A percentile compares a stretch with the other conserved stretches of the same genome.
phyloP scores from a whole-genome alignment of 1,284 basidiomycete species.

The Somion occarium region DNA sequence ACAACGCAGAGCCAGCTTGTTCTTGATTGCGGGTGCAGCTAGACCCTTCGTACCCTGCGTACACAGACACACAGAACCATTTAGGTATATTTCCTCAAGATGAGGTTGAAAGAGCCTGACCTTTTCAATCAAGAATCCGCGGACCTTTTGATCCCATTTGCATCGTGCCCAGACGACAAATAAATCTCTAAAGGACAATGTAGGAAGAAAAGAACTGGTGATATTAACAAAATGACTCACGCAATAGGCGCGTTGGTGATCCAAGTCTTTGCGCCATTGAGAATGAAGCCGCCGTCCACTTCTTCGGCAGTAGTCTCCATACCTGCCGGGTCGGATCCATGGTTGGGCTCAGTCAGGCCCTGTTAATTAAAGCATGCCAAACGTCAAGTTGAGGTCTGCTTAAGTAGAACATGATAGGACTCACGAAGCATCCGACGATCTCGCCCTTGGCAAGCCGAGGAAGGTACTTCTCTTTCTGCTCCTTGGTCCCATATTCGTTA shows the following conservation, averaged over 20 bases:
- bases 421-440: background rate
- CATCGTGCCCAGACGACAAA: slow-evolving; percentile 95
- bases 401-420: background rate
- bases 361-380: too few species aligned
- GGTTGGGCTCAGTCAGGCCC: slow-evolving; percentile 95
- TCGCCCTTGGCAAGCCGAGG: slow-evolving; percentile 64
- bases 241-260: slow-evolving; percentile 89
- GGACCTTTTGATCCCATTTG: slow-evolving; percentile 89
- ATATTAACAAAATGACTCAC: slow-evolving; percentile 40
- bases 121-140: slow-evolving; percentile 93
- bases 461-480: slow-evolving; percentile 89
- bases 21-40: slow-evolving; percentile 83
- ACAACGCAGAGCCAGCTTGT: slow-evolving; percentile 88
- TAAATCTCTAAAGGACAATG: slow-evolving; percentile 50
- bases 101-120: too few species aligned
- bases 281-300: slow-evolving; percentile 74
- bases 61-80: too few species aligned
- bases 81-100: too few species aligned
- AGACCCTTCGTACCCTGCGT: slow-evolving; percentile 78
- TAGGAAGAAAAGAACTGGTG: slow-evolving; percentile 1
- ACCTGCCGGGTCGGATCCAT: slow-evolving; percentile 89
- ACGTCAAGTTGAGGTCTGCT: slow-evolving; percentile 1
- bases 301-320: slow-evolving; percentile 95
- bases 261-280: slow-evolving; percentile 96
- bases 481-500: slow-evolving; percentile 85